Base-by-base conservation (phyloP, 2,329 filamentous ascomycete species). In the Aureobasidium pullulans region DNA sequence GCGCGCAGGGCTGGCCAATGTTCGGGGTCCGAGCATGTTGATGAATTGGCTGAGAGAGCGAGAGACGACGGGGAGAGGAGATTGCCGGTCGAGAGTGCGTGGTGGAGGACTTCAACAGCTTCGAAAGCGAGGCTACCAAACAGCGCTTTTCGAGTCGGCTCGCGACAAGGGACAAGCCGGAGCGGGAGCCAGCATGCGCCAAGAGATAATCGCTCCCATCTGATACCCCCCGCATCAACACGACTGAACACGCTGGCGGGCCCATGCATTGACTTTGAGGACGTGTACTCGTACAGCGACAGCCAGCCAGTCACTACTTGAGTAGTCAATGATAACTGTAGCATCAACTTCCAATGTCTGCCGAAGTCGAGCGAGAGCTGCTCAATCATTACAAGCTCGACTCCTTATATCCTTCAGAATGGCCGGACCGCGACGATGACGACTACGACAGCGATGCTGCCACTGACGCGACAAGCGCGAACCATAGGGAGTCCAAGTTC, bases 321-420 rank as follows among this genome's bases (percentile, higher is more conserved):
- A 23, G 0, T 23, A 23, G 23, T 23, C 23, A 23, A n/a, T 10
- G 11, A 47, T 40, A n/a, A 16, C 44, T 15, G 37, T 36, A 23
- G 53, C 31, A 11, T 9, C 15, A 19, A 19, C 16, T 16, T 19
- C 15, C 36, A 58, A 79, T 84, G 86, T 66, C 68, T 37, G 81
- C 84, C 63, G 89, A 94, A 69, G 83, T 86, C 67, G 87, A 94
- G 69, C 80, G 86, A 62, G 85, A 83, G 47, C 84, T 97, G 58
- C 84, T 94, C 67, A 91, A 91, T 66, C 91, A 96, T 76, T 97
- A 97, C 77, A 89, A 91, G 72, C 82, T 97, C 50, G 81, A 87
- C 43, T 89, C 81, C 13, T 79, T 89, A 19, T 92, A 85, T 72
- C 93, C 93, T 2, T 82, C 84, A 37, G 85, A 89, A 79, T 97